Evolutionary conservation across 257 asterid species (phyloP).

Genomic region (Solanum virginianum): DNA sequence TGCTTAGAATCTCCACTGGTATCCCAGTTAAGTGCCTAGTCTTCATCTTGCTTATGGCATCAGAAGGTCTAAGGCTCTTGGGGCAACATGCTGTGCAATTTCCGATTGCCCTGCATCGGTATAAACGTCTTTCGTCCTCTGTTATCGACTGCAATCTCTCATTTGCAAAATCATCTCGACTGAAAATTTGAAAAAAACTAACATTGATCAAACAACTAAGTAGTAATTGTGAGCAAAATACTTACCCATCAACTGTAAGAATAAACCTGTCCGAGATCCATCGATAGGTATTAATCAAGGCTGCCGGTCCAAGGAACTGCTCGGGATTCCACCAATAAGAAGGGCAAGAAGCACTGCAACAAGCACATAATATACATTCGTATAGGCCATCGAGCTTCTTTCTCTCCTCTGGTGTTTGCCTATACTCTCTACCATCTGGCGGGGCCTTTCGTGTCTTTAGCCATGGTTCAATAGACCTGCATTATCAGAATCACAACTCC

Average conservation of each 20-base stretch:
- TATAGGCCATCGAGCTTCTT: slow-evolving; percentile 55
- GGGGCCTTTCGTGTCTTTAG: slow-evolving; percentile 50
- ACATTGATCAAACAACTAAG: neutral
- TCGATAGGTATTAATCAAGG: slow-evolving; percentile 55
- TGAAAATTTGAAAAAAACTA: neutral
- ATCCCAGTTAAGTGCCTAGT: slow-evolving; percentile 17
- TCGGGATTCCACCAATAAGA: slow-evolving; percentile 92
- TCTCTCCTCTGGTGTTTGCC: slow-evolving; percentile 40
- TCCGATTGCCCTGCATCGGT: slow-evolving; percentile 58
- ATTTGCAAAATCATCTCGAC: slow-evolving; percentile 53
- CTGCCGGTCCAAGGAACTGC: slow-evolving; percentile 58
- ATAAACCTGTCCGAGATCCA: slow-evolving; percentile 64
- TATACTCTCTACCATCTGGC: slow-evolving; percentile 39
- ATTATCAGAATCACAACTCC: neutral
- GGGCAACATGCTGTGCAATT: slow-evolving; percentile 60
- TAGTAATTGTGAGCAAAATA: neutral
- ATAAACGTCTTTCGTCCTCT: slow-evolving; percentile 31
- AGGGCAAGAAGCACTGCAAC: slow-evolving; percentile 67
- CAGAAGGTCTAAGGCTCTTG: slow-evolving; percentile 58
- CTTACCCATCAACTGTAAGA: neutral
- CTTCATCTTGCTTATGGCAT: slow-evolving; percentile 69
- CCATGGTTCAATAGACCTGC: slow-evolving; percentile 71
- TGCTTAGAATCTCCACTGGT: slow-evolving; percentile 18
- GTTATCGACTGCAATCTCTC: slow-evolving; percentile 58
- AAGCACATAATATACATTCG: slow-evolving; percentile 78